Percentiles rank a stretch among this genome's conserved stretches.
These are phyloP conservation scores for Brassica juncea DNA, from an alignment of 345 rosid genomes.

Conservation along the genomic window DNA sequence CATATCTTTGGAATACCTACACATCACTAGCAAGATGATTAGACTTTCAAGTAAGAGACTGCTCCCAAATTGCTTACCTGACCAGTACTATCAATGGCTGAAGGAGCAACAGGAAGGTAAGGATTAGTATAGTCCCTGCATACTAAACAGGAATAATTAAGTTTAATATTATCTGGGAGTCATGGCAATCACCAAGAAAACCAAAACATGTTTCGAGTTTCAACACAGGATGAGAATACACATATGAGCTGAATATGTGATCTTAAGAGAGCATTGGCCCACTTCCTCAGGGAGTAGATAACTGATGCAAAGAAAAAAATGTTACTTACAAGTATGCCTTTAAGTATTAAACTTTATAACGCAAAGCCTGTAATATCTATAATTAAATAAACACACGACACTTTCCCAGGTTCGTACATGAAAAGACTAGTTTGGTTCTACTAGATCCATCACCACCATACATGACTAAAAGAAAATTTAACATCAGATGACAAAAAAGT, in stretches of 20 bases:
- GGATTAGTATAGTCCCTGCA: constrained; percentile 96
- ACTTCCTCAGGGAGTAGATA: constrained; percentile 82
- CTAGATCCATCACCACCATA: constrained; percentile 8
- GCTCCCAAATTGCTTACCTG: constrained; percentile 46
- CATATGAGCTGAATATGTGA: constrained; percentile 94
- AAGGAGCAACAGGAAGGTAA: constrained; percentile 95
- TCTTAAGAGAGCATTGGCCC: constrained; percentile 80
- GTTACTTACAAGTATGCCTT: constrained; percentile 23
- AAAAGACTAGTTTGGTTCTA: not conserved
- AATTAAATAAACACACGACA: not conserved
- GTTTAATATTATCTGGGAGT: not conserved
- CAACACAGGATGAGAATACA: not conserved
- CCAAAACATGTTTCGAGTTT: constrained; percentile 16
- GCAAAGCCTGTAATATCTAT: not conserved
- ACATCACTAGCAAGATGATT: not conserved
- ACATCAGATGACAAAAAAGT: constrained; percentile 2
- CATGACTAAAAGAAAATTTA: not conserved
- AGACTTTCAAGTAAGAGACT: not conserved
- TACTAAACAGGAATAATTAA: constrained; percentile 1
- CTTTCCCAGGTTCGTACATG: not conserved
- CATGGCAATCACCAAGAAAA: constrained; percentile 10
- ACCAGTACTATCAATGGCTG: constrained; percentile 88
- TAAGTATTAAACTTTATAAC: not conserved
- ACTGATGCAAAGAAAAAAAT: constrained; percentile 47
- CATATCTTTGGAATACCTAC: not conserved